Conservation (phyloP, 2,329 filamentous ascomycete species). For the Fusarium udum region DNA sequence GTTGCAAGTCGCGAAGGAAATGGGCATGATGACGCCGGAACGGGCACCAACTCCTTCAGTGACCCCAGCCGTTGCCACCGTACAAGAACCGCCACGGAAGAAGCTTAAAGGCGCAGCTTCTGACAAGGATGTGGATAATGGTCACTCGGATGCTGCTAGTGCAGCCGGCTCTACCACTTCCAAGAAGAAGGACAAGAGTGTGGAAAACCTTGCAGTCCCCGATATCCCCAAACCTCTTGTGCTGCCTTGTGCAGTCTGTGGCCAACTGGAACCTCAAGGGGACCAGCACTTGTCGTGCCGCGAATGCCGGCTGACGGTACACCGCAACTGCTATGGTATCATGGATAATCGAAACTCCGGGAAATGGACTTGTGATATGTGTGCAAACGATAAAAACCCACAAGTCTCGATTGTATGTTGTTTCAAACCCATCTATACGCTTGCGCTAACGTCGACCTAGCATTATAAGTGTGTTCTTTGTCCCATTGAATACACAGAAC, state of each 20-base stretch:
- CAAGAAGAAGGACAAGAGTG: constrained; percentile 70
- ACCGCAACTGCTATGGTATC: constrained; percentile 93
- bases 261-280: constrained; percentile 74
- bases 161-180: constrained; percentile 47
- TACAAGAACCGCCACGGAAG: constrained; percentile 69
- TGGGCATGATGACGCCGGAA: constrained; percentile 56
- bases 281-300: constrained; percentile 81
- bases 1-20: constrained; percentile 71
- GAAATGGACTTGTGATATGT: constrained; percentile 98
- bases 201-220: constrained; percentile 68
- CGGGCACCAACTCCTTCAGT: constrained; percentile 51
- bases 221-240: constrained; percentile 81
- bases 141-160: constrained; percentile 57
- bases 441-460: constrained; percentile 53
- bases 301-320: constrained; percentile 91
- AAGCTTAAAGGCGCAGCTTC: constrained; percentile 66
- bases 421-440: constrained; percentile 11
- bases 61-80: constrained; percentile 37
- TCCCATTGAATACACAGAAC: constrained; percentile 80
- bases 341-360: constrained; percentile 71
- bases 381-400: constrained; percentile 90
- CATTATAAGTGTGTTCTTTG: constrained; percentile 94
- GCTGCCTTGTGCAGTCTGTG: constrained; percentile 87
- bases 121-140: constrained; percentile 62
- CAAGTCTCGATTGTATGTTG: constrained; percentile 85